A percentile compares a stretch with the other conserved stretches of the same genome.
phyloP scores from a whole-genome alignment of 495 filamentous ascomycete genomes.

The Margaritispora aquatica region DNA sequence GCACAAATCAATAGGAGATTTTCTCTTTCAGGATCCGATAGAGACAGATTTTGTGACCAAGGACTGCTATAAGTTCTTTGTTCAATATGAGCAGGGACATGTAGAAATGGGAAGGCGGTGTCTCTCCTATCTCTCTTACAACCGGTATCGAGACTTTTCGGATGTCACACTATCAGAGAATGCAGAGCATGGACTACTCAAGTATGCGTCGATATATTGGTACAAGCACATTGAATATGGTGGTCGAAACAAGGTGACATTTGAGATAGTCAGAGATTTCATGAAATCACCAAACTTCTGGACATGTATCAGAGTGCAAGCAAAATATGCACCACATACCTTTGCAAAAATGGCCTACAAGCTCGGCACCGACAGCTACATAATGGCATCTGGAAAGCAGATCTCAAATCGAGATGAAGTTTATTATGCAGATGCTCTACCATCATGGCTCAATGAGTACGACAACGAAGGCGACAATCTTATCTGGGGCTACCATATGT shows the following conservation, averaged over 20 bases:
- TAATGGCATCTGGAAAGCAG: not conserved
- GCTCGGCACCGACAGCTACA: not conserved
- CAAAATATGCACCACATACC: constrained; percentile 2
- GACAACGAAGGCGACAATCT: not conserved
- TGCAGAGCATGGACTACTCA: constrained; percentile 23
- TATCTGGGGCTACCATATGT: constrained; percentile 2
- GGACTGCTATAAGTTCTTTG: constrained; percentile 24
- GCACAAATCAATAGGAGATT: constrained; percentile 27
- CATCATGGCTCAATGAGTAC: constrained; percentile 1
- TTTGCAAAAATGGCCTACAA: constrained; percentile 7
- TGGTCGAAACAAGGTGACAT: not conserved
- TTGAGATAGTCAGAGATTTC: constrained; percentile 16
- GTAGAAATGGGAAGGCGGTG: constrained; percentile 22
- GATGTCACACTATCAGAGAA: constrained; percentile 10
- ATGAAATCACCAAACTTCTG: constrained; percentile 23
- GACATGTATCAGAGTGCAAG: constrained; percentile 26
- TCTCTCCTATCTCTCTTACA: constrained; percentile 24
- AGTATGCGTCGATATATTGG: constrained; percentile 27
- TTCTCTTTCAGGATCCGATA: constrained; percentile 25
- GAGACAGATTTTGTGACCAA: constrained; percentile 4
- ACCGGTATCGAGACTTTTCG: constrained; percentile 19
- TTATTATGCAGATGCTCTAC: constrained; percentile 4
- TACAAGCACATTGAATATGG: constrained; percentile 18
- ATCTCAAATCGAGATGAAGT: not conserved
- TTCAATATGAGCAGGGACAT: constrained; percentile 8